Evolutionary conservation across 768 basidiomycete genomes (phyloP).

Genomic region (Lyophyllum shimeji): DNA sequence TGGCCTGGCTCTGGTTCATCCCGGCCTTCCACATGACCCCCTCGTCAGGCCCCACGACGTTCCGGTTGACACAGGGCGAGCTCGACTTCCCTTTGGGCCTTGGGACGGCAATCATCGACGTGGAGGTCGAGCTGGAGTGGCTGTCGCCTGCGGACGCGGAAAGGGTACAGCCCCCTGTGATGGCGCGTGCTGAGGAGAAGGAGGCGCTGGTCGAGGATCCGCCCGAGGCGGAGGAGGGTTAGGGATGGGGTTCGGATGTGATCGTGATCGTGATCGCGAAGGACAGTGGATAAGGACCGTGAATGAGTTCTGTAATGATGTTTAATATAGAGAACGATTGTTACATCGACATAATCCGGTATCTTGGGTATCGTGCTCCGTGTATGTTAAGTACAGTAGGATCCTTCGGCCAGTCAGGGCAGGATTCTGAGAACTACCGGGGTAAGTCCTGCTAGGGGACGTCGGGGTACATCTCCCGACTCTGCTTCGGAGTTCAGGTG

Average conservation of each 20-base stretch:
- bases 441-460: too few species aligned
- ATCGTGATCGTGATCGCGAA: too few species aligned
- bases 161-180: constrained; percentile 2
- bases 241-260: not conserved
- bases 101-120: constrained; percentile 63
- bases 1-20: constrained; percentile 88
- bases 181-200: not conserved
- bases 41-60: constrained; percentile 19
- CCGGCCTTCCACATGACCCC: constrained; percentile 79
- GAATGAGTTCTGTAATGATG: too few species aligned
- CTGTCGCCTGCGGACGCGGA: constrained; percentile 4
- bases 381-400: too few species aligned
- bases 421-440: too few species aligned
- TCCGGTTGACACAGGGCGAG: constrained; percentile 58
- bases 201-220: not conserved
- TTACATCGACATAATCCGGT: too few species aligned
- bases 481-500: too few species aligned
- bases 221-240: not conserved
- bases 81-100: constrained; percentile 79
- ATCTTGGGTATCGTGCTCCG: too few species aligned
- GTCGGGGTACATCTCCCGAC: too few species aligned
- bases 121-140: constrained; percentile 65
- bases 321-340: too few species aligned
- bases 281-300: too few species aligned
- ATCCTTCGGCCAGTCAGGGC: too few species aligned